Percentiles rank a stretch among this genome's conserved stretches.
Conservation (phyloP, 345 rosid genomes). For the Eutrema heterophyllum region DNA sequence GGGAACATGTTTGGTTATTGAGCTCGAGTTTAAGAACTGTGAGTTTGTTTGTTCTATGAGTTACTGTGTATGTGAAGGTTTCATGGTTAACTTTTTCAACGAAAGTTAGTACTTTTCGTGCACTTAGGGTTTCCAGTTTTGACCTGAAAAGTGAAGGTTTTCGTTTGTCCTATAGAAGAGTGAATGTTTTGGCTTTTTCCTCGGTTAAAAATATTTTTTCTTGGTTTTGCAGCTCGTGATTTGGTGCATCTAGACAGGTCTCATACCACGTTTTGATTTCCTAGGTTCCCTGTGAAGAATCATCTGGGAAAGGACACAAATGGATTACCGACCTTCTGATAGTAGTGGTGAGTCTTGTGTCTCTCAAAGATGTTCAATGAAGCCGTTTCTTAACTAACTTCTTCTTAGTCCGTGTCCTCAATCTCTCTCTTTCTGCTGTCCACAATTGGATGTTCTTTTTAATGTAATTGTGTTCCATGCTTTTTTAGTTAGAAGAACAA, state of each 20-base stretch:
- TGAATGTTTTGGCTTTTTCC: not conserved
- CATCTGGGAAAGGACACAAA: constrained; percentile 15
- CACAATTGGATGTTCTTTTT: not conserved
- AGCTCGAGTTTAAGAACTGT: constrained; percentile 8
- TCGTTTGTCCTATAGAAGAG: not conserved
- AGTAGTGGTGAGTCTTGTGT: constrained; percentile 56
- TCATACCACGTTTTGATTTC: constrained; percentile 11
- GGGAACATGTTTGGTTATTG: not conserved
- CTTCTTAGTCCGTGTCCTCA: not conserved
- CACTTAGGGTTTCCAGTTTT: not conserved
- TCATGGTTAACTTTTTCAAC: not conserved
- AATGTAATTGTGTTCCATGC: not conserved
- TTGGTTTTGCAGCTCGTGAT: constrained; percentile 24
- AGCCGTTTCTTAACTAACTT: not conserved
- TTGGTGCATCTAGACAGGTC: constrained; percentile 1
- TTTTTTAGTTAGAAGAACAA: not conserved
- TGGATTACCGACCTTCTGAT: constrained; percentile 63
- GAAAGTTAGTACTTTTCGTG: not conserved
- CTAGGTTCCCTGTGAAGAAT: constrained; percentile 5
- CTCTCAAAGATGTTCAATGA: not conserved
- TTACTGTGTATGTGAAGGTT: not conserved
- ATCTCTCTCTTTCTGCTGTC: not conserved
- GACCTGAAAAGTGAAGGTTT: not conserved
- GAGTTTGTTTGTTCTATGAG: not conserved
- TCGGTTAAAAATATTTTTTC: not conserved